Percentiles rank a stretch among this genome's conserved stretches.
Conservation (phyloP, 2,329 filamentous ascomycete species). For the Aspergillus piperis region DNA sequence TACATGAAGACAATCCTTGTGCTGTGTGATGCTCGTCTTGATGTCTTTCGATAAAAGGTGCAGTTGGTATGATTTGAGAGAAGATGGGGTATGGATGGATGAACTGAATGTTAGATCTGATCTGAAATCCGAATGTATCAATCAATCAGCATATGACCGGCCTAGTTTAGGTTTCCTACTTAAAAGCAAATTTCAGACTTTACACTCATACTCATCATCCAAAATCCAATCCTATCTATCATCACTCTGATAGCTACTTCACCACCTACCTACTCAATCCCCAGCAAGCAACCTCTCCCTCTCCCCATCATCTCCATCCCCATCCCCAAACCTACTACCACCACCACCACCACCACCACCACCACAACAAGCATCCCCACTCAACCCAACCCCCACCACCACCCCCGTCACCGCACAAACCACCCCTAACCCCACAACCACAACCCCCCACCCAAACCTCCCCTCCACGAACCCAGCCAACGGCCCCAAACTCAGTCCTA, state of each 20-base stretch:
- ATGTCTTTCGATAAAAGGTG: too few species aligned
- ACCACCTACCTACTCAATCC: not conserved
- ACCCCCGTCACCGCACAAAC: conserved; percentile 21
- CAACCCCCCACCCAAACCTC: conserved; percentile 35
- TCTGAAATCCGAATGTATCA: too few species aligned
- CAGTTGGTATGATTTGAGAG: too few species aligned
- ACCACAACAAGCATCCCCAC: conserved; percentile 10
- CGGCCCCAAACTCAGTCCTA: conserved; percentile 62
- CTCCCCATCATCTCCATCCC: conserved; percentile 9
- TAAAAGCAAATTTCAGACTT: too few species aligned
- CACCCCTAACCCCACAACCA: conserved; percentile 30
- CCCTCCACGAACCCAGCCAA: conserved; percentile 51
- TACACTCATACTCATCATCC: not conserved
- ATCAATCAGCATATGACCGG: too few species aligned
- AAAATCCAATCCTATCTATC: not conserved
- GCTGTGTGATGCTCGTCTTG: too few species aligned
- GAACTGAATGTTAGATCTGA: too few species aligned
- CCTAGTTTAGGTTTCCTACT: too few species aligned
- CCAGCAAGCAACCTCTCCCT: conserved; percentile 11
- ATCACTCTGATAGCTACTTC: not conserved
- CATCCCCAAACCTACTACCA: not conserved
- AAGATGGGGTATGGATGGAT: too few species aligned
- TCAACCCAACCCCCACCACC: conserved; percentile 29
- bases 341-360: too few species aligned
- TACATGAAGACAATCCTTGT: too few species aligned